A percentile compares a stretch with the other conserved stretches of the same genome.
These are phyloP conservation scores for Fusarium dimerum DNA, from an alignment of 2,329 filamentous ascomycete species.

Conservation along the genomic window DNA sequence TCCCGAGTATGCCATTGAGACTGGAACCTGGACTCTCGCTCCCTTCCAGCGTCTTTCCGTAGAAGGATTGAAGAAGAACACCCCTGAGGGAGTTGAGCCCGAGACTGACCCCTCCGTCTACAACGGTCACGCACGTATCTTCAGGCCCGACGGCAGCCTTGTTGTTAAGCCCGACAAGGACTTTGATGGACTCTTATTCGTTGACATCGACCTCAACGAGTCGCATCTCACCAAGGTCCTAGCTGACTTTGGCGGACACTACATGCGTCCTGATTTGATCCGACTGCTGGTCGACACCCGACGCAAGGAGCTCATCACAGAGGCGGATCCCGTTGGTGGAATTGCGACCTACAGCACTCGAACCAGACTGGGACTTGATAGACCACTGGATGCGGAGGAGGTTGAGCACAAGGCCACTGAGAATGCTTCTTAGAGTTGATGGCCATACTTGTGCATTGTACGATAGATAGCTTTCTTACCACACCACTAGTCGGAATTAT, in stretches of 20 bases:
- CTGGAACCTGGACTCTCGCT: conserved; percentile 28
- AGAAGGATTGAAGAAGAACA: conserved; percentile 27
- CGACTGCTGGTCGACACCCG: conserved; percentile 35
- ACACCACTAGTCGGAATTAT: too few relatives aligned
- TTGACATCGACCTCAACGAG: conserved; percentile 49
- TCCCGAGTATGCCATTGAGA: conserved; percentile 28
- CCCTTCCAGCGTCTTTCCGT: conserved; percentile 27
- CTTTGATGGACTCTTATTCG: conserved; percentile 50
- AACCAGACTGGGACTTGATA: conserved; percentile 18
- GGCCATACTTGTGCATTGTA: too few relatives aligned
- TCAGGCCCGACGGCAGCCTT: conserved; percentile 26
- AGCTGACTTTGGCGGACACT: conserved; percentile 39
- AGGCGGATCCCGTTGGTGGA: conserved; percentile 5
- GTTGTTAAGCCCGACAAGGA: conserved; percentile 28
- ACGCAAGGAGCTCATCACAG: conserved; percentile 23
- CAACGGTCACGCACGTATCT: conserved; percentile 29
- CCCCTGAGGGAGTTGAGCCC: conserved; percentile 27
- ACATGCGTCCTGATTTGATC: conserved; percentile 43
- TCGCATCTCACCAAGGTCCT: conserved; percentile 28
- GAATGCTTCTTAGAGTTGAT: not conserved
- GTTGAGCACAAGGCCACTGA: conserved; percentile 2
- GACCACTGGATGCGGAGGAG: conserved; percentile 20
- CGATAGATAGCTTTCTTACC: too few relatives aligned
- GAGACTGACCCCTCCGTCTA: conserved; percentile 25
- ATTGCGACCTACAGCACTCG: conserved; percentile 20